Evolutionary conservation across 768 basidiomycete genomes (phyloP).

Genomic region (Favolaschia claudopus): DNA sequence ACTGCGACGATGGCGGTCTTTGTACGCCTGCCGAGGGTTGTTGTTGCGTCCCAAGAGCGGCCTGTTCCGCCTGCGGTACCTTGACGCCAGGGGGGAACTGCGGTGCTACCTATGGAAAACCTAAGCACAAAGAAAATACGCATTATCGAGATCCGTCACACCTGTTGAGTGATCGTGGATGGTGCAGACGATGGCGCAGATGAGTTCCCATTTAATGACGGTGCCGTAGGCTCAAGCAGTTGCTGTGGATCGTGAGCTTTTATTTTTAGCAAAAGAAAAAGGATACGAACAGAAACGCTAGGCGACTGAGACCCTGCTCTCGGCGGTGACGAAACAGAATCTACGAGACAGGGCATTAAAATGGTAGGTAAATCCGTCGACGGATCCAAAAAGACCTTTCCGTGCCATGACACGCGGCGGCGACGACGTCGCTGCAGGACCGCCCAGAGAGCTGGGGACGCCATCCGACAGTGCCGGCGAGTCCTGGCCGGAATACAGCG

Average conservation of each 20-base stretch:
- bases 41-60: constrained; percentile 31
- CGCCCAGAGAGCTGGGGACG: constrained; percentile 47
- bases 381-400: constrained; percentile 52
- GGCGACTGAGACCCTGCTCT: constrained; percentile 51
- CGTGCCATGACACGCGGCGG: constrained; percentile 56
- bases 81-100: constrained; percentile 79
- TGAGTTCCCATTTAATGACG: constrained; percentile 36
- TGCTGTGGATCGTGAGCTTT: constrained; percentile 40
- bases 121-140: constrained; percentile 42
- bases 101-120: constrained; percentile 35
- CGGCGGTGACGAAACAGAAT: constrained; percentile 53
- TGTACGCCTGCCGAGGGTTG: constrained; percentile 51
- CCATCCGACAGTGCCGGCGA: constrained; percentile 82
- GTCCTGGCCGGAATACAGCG: constrained; percentile 74
- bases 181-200: constrained; percentile 44
- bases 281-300: constrained; percentile 47
- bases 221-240: constrained; percentile 39
- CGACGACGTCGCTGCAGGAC: constrained; percentile 63
- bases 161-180: constrained; percentile 53
- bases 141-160: constrained; percentile 42
- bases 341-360: constrained; percentile 41
- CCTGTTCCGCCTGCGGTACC: constrained; percentile 55
- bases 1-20: constrained; percentile 63
- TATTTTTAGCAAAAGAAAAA: neutral
- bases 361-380: constrained; percentile 28